A percentile compares a stretch with the other conserved stretches of the same genome.
phyloP scores from a whole-genome alignment of 345 rosid species.

The Citrus hindsii region DNA sequence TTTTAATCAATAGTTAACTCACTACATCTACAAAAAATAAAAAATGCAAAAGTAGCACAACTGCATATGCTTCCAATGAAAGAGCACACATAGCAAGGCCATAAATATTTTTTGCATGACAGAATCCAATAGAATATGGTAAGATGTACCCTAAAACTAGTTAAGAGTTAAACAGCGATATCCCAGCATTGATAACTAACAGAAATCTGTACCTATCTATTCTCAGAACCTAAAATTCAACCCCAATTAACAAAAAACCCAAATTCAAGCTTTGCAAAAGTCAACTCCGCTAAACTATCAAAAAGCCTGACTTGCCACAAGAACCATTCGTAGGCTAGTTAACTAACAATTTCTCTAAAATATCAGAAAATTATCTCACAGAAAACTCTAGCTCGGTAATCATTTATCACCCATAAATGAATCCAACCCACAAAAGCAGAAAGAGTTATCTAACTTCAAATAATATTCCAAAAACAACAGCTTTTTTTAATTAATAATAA shows the following conservation, averaged over 20 bases:
- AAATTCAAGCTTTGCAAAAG: not conserved
- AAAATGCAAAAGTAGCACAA: not conserved
- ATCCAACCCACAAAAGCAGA: not conserved
- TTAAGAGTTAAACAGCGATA: not conserved
- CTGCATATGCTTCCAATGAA: not conserved
- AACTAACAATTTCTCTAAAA: not conserved
- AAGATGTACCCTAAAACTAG: not conserved
- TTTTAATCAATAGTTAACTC: not conserved
- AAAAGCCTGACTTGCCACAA: not conserved
- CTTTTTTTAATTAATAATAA: not conserved
- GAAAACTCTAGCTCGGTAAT: not conserved
- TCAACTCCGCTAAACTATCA: not conserved
- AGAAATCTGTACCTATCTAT: not conserved
- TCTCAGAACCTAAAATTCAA: not conserved
- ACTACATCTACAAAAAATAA: not conserved
- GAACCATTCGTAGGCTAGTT: conserved; percentile 11
- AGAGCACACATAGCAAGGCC: not conserved
- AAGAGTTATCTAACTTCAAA: not conserved
- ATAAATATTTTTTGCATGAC: not conserved
- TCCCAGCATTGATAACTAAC: not conserved
- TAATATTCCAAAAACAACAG: not conserved
- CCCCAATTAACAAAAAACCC: not conserved
- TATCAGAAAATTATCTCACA: not conserved
- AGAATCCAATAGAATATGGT: not conserved
- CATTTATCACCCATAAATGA: not conserved